Percentiles rank a stretch among this genome's conserved stretches.
phyloP scores from a whole-genome alignment of 345 rosid species.

The Moringa oleifera region DNA sequence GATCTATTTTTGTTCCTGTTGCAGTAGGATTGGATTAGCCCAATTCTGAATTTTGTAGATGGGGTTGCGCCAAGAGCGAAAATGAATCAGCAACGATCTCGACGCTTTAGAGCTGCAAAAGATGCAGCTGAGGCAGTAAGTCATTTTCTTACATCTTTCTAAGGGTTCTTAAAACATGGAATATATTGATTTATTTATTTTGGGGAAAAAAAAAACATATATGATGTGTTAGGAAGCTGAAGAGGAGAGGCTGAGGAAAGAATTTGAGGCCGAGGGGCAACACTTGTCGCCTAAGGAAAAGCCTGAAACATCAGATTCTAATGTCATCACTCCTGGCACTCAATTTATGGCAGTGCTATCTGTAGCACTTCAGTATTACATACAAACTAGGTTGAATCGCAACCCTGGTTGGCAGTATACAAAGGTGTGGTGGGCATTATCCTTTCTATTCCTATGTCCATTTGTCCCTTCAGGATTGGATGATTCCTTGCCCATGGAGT shows the following conservation, averaged over 20 bases:
- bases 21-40: background rate
- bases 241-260: constrained; percentile 78
- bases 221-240: constrained; percentile 68
- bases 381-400: constrained; percentile 80
- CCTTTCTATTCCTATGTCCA: constrained; percentile 11
- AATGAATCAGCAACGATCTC: constrained; percentile 96
- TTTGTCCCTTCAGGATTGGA: constrained; percentile 33
- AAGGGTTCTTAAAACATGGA: constrained; percentile 2
- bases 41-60: constrained; percentile 39
- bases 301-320: constrained; percentile 82
- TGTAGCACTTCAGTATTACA: constrained; percentile 78
- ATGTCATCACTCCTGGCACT: constrained; percentile 99
- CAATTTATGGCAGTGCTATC: constrained; percentile 89
- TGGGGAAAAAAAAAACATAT: no score
- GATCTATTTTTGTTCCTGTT: background rate
- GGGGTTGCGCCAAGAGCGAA: constrained; percentile 99
- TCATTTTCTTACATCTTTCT: constrained; percentile 10
- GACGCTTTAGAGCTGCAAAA: constrained; percentile 96
- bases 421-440: constrained; percentile 57
- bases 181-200: constrained; percentile 10
- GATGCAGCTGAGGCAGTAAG: constrained; percentile 93
- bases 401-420: constrained; percentile 74
- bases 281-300: constrained; percentile 56
- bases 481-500: constrained; percentile 47
- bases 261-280: constrained; percentile 67